Base-by-base conservation (phyloP, 352 stramenopile species). In the Phytopythium montanum region DNA sequence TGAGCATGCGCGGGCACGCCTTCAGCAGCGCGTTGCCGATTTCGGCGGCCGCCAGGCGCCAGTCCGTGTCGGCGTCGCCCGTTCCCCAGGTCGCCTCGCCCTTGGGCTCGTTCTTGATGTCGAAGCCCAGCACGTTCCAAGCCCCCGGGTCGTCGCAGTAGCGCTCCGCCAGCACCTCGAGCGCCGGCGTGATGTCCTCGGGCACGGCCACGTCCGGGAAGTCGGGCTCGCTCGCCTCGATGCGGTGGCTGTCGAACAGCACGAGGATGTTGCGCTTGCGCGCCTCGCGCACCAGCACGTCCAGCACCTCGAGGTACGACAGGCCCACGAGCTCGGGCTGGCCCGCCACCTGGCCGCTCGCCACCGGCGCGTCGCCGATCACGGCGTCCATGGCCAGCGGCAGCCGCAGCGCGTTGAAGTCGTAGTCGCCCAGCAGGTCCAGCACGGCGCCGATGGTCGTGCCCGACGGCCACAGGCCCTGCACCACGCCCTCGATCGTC, bases 61-160 rank as follows among this genome's bases (percentile, higher is more conserved):
- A 92, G 69, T 92, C 82, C n/a, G 79, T 90, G 49, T 68, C 59
- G 52, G 65, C 56, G 44, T 87, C 68, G 45, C 76, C 79, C 60
- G 70, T 74, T 6, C 78, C 82, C 82, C 82, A 92, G 36, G 79
- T 80, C 1, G 82, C 76, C 31, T 70, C 84, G 5, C 80, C 80
- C 50, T 88, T 86, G 2, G 82, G 82, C 48, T 92, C 80, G 67
- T 90, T 92, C 64, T 92, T 92, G 61, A 92, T 74, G 53, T 92
- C 80, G 33, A 90, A 70, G 38, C 76, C 82, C 34, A 92, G 65
- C 3, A 92, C 80, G 50, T 92, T 92, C 82, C 82, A 92, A 5
- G 75, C 70, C 14, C 69, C 59, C 0, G 75, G 69, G 55, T 90
- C 79, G 29, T 79, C 54, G 53, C 80, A 90, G 65, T 90, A 90